Base-by-base conservation (phyloP, 2,329 filamentous ascomycete genomes). In the Colletotrichum musae region DNA sequence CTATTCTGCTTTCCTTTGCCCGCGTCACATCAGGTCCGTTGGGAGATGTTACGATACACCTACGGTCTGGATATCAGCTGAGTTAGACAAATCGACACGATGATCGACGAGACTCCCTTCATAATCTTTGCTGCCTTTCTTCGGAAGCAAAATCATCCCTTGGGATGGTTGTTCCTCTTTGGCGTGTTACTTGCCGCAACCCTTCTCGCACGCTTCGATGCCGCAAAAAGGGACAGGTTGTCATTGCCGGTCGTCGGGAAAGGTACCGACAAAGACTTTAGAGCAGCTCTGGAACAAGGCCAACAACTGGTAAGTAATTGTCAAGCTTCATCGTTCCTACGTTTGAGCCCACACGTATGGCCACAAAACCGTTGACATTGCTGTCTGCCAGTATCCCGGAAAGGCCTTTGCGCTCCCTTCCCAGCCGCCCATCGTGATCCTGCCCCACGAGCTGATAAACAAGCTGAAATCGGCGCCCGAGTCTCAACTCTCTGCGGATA, bases 401-500 rank as follows among this genome's bases (percentile, higher is more conserved):
- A 52, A 45, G 13, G 47, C 56, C 0, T 65, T 65, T 6, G 36
- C 16, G 6, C 47, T 65, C 1, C 63, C 36, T 5, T 65, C 63
- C n/a, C 18, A 65, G n/a, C 63, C 56, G 15, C 54, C 47, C 0
- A 65, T 65, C 15, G 63, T 60, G 3, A 59, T 65, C 12, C 26
- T 65, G 2, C 63, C 54, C 6, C 63, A 59, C 13, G 39, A 15
- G 15, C 18, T 59, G 0, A 45, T 65, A 10, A 54, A 59, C 13
- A 53, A 10, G 24, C 39, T 65, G 1, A 65, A 65, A n/a, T 65
- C 47, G 6, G 54, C 56, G 1, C 56, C 47, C 1, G 63, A 60
- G 13, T 47, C 48, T 2, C 26, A 53, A 6, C 47, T 65, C 1
- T 65, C 63, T 0, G 63, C 63, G 10, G 6, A 60, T 6, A 65